Evolutionary conservation across 495 filamentous ascomycete species (phyloP).

Genomic region (Saxophila tyrrhenica): DNA sequence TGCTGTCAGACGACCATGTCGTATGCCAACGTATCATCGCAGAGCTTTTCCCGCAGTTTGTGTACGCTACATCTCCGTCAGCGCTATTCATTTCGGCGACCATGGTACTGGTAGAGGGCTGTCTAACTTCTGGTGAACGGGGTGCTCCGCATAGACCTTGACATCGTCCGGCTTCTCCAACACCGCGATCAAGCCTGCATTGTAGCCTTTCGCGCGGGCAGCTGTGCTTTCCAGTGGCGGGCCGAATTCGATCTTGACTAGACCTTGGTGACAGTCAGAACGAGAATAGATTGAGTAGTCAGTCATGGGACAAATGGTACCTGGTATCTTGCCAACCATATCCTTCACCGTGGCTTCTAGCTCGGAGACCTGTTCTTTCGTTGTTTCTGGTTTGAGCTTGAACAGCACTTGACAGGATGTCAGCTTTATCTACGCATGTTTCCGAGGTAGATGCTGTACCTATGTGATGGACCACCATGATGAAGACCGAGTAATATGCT

Average conservation of each 20-base stretch:
- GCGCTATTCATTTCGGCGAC: background rate
- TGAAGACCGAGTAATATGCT: background rate
- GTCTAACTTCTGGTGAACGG: background rate
- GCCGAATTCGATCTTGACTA: background rate
- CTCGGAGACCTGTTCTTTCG: background rate
- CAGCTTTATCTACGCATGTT: background rate
- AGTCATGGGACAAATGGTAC: background rate
- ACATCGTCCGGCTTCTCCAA: constrained; percentile 1
- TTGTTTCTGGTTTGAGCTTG: background rate
- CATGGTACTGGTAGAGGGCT: background rate
- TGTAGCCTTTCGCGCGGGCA: background rate
- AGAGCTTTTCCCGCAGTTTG: background rate
- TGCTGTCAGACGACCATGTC: background rate
- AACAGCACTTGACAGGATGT: background rate
- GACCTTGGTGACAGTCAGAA: background rate
- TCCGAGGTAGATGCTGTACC: background rate
- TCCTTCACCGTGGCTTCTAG: background rate
- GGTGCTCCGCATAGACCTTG: background rate
- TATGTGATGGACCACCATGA: background rate
- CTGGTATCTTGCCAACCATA: background rate
- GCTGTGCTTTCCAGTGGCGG: background rate
- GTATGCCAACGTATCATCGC: background rate
- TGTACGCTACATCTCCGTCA: background rate
- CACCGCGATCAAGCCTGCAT: background rate
- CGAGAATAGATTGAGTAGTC: background rate